phyloP scores from a whole-genome alignment of 805 yeast species.

The Candida saitoana region DNA sequence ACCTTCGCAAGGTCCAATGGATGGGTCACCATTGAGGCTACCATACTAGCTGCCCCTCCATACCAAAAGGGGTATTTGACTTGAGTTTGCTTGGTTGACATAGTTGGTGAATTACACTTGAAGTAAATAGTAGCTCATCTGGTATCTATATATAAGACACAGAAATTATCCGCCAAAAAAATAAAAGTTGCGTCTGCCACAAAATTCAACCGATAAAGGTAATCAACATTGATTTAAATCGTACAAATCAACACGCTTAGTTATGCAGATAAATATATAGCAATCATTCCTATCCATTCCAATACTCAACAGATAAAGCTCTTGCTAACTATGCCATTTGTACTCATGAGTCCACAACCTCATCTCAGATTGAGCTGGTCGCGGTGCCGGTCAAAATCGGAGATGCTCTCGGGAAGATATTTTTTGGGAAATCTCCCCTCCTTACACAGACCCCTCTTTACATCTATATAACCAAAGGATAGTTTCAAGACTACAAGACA shows the following conservation, averaged over 20 bases:
- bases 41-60: slow-evolving; percentile 67
- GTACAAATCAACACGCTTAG: background rate
- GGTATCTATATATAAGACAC: background rate
- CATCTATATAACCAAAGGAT: too few species aligned
- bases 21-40: slow-evolving; percentile 67
- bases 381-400: background rate
- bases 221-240: background rate
- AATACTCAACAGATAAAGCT: too few species aligned
- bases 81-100: slow-evolving; percentile 5
- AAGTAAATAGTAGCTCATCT: background rate
- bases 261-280: too few species aligned
- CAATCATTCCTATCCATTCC: too few species aligned
- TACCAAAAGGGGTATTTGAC: slow-evolving; percentile 47
- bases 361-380: background rate
- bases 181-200: background rate
- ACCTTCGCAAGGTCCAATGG: slow-evolving; percentile 87
- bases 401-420: too few species aligned
- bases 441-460: too few species aligned
- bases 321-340: too few species aligned
- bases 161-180: background rate
- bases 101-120: background rate
- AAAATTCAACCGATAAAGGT: too few species aligned
- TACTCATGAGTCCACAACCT: too few species aligned
- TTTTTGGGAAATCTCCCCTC: background rate
- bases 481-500: too few species aligned